Base-by-base conservation (phyloP, 2,329 filamentous ascomycete genomes). In the Fusarium austroafricanum region DNA sequence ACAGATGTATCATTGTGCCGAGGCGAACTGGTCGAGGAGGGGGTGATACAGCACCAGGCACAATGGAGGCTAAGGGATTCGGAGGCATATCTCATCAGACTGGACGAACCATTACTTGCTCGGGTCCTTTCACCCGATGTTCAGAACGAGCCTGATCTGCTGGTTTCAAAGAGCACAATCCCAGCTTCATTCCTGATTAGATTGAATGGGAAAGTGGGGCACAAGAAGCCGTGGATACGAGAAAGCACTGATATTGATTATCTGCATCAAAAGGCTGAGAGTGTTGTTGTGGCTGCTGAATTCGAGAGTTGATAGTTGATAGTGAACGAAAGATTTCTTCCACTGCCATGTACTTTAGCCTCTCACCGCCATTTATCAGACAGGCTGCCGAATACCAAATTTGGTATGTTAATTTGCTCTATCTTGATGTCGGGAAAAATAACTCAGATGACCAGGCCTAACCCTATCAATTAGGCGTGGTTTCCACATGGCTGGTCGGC, bases 91-190 rank as follows among this genome's bases (percentile, higher is more conserved):
- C 44, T 14, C 0, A 14, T 47, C 1, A 28, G 44, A 2, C 14
- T 3, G 0, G 44, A 47, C 0, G 3, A 2, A 1, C 44, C 29
- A 1, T 1, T n/a, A 1, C 10, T 5, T 0, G 18, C 33, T 0
- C 10, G 44, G 33, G 44, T 47, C 1, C 0, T 35, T 3, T 15
- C 18, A 5, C 44, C 29, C 0, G 7, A 3, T 0, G 3, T 7
- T 0, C 44, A 14, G 8, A 8, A 47, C 0, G 29, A 47, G 3
- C 15, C 44, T 0, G 3, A n/a, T 14, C 14, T 47, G 6, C 5
- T 35, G 2, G 15, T 18, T 0, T 47, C 29, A 0, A 11, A n/a
- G 11, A 47, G 45, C 2, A 47, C 2, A 7, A 47, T 47, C 1
- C 3, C 10, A 1, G 7, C 10, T 1, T n/a, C 14, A 0, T 4